Evolutionary conservation across 1,284 basidiomycete species (phyloP), one percentile per base, ranked within the genome.

Genomic region (Laetiporus sulphureus): DNA sequence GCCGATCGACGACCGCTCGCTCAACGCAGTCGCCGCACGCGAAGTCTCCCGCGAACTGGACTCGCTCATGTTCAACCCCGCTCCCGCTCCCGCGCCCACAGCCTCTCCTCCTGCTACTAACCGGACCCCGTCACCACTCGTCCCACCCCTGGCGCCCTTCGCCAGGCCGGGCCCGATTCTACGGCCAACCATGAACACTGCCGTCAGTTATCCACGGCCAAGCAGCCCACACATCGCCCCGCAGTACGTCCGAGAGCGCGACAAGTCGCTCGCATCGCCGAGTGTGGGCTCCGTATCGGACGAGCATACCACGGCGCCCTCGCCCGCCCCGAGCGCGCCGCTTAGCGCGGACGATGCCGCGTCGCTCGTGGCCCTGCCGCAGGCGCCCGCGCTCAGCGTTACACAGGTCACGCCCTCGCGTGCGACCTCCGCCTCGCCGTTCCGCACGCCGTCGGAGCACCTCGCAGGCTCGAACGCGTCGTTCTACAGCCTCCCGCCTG

Each of bases 21-120:
- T 74, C 21, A 76, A 80, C 50, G 75, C 73, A 2, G 82, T 81
- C 7, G 83, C 78, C 16, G 81, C 81, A 3, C 69, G 77, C 13
- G 80, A 83, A 56, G 68, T 88, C 2, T 71, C 72, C 7, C 70
- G 73, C 8, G 83, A 84, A 54, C 53, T 85, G 42, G 78, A 82
- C 44, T 64, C 71, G 5, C 56, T 83, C 15, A 69, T 66, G 43
- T 73, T 73, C 47, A 69, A 55, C 44, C 66, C 74, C 2, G 65
- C 68, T 12, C 16, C 34, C 6, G 19, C 46, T 46, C 19, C 46
- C 51, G 19, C 31, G 35, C 29, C 47, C 44, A 22, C 24, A 32
- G 10, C 40, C 52, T 7, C 11, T 8, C 50, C 54, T 3, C 54
- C 61, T 0, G 50, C 51, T 20, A 24, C 32, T 15, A 37, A 47